Conservation (phyloP, 148 eudicot species). For the Diospyros kaki region DNA sequence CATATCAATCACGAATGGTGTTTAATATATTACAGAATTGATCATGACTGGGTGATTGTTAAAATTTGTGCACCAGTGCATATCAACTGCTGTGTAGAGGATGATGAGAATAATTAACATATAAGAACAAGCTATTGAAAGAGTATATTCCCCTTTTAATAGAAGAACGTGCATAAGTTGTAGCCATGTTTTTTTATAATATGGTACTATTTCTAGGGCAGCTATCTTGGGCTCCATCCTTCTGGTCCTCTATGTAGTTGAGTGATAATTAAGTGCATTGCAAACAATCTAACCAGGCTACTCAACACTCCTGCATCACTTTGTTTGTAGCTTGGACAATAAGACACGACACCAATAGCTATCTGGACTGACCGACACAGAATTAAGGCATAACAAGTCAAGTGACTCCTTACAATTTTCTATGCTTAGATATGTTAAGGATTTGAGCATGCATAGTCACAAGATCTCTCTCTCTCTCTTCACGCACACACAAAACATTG, state of each 20-base stretch:
- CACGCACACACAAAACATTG: no score
- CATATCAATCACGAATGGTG: neutral
- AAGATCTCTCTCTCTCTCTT: neutral
- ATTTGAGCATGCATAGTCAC: neutral
- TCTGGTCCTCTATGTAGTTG: neutral
- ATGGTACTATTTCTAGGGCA: neutral
- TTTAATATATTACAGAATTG: neutral
- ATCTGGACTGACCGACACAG: neutral
- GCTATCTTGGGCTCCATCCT: neutral
- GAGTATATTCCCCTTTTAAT: neutral
- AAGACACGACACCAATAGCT: neutral
- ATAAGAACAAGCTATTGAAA: no score
- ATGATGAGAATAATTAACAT: neutral
- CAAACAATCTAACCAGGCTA: neutral
- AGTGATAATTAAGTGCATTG: neutral
- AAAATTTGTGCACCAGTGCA: neutral
- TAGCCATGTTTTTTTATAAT: neutral
- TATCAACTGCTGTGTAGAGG: neutral
- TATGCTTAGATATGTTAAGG: neutral
- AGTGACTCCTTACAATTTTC: neutral
- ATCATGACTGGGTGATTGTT: neutral
- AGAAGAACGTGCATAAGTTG: neutral
- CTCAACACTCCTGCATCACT: neutral
- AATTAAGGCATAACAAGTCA: neutral
- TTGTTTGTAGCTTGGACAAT: neutral